Base-by-base conservation (phyloP, 176 grass and related monocot genomes). In the Phragmites australis region DNA sequence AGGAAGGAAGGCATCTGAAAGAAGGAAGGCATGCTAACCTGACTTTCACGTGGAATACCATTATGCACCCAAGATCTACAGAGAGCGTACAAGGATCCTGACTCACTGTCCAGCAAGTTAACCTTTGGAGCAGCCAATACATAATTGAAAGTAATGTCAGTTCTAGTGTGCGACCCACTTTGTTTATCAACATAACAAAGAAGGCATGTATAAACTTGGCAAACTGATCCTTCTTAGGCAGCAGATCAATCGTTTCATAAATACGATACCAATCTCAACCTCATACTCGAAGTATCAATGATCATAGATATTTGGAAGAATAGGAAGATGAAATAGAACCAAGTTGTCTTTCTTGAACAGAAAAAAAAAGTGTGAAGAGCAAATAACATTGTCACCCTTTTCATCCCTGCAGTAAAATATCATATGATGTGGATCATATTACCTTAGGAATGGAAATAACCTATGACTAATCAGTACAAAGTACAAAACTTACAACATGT, bases 51-150 rank as follows among this genome's bases (percentile, higher is more conserved):
- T 52, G 81, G 85, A 80, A 88, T 19, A 62, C 81, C 84, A 88
- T 91, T 91, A 49, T 72, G 77, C 27, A 91, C 77, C 85, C 89
- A 91, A 60, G 85, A 87, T 78, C 89, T 77, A 73, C 89, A 91
- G 17, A 91, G 89, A 73, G 89, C 81, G 45, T 91, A 88, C 73
- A 91, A 82, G 43, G 89, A 91, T 71, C 81, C 76, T 46, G 81
- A 88, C 42, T 85, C 81, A 41, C 77, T 87, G 29, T 91, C 89
- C 70, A 81, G 71, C 77, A 88, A 25, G 3, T 87, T 84, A 53
- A 91, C 89, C 89, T 91, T 91, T 64, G 5, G 19, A 84, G 45
- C 14, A 88, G 69, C 16, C 22, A 76, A 56, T 56, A 56, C 3
- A 76, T 61, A 53, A 30, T 14, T 43, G 83, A 34, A 65, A 77